phyloP scores from a whole-genome alignment of 2,329 filamentous ascomycete species.

The Clonostachys sp. region DNA sequence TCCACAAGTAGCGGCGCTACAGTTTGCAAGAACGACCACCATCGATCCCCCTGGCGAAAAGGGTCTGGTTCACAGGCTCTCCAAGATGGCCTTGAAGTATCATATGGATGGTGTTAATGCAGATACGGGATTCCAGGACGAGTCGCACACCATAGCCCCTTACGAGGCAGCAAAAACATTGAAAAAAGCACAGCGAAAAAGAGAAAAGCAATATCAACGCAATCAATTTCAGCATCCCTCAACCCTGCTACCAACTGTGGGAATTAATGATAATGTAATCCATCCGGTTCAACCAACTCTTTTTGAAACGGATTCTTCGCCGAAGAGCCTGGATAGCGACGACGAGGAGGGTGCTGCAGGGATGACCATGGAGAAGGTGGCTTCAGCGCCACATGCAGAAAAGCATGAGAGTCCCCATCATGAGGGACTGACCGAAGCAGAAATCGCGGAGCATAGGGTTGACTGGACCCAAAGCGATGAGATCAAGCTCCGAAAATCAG shows the following conservation, averaged over 20 bases:
- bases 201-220: constrained; percentile 29
- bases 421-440: constrained; percentile 2
- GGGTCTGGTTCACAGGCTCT: constrained; percentile 30
- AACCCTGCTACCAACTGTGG: constrained; percentile 27
- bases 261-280: constrained; percentile 16
- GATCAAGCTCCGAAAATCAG: constrained; percentile 31
- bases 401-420: not conserved
- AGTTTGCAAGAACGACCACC: constrained; percentile 51
- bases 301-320: constrained; percentile 1
- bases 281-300: constrained; percentile 10
- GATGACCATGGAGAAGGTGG: not conserved
- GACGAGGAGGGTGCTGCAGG: not conserved
- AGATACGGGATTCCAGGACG: constrained; percentile 7
- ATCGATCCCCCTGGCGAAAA: constrained; percentile 19
- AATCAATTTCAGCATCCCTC: constrained; percentile 37
- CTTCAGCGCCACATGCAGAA: not conserved
- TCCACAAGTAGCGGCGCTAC: constrained; percentile 47
- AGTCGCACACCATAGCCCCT: constrained; percentile 6
- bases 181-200: constrained; percentile 28
- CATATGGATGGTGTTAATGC: constrained; percentile 25
- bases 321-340: not conserved
- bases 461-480: constrained; percentile 60
- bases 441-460: constrained; percentile 28
- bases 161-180: constrained; percentile 23
- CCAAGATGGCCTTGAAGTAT: constrained; percentile 33